Evolutionary conservation across 2,329 filamentous ascomycete genomes (phyloP).

Genomic region (Sporothrix luriei): DNA sequence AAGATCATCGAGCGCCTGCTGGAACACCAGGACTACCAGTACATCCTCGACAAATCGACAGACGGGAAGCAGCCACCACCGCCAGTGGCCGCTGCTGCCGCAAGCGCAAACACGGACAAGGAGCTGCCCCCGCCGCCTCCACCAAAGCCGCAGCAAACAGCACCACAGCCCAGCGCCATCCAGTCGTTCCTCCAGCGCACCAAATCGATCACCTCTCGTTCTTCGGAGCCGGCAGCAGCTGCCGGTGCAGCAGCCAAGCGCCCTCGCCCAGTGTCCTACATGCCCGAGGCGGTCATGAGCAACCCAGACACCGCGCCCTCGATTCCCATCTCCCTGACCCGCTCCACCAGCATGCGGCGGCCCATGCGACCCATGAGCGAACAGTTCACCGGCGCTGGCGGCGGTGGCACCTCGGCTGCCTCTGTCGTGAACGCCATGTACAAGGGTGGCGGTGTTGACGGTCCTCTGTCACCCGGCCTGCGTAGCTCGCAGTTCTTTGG

Average conservation of each 20-base stretch:
- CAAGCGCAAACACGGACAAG: slow-evolving; percentile 69
- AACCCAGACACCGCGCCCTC: slow-evolving; percentile 75
- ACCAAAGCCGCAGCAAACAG: slow-evolving; percentile 54
- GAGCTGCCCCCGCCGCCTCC: slow-evolving; percentile 76
- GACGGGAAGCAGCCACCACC: slow-evolving; percentile 57
- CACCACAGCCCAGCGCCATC: slow-evolving; percentile 60
- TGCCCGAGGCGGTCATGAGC: slow-evolving; percentile 51
- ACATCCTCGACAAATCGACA: slow-evolving; percentile 81
- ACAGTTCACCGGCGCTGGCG: slow-evolving; percentile 53
- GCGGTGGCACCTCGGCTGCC: slow-evolving; percentile 51
- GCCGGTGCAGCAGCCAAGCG: slow-evolving; percentile 43
- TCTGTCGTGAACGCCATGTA: slow-evolving; percentile 89
- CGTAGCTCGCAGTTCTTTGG: slow-evolving; percentile 66
- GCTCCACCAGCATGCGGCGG: slow-evolving; percentile 57
- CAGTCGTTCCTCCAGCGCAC: slow-evolving; percentile 62
- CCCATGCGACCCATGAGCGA: slow-evolving; percentile 61
- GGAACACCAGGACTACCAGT: slow-evolving; percentile 92
- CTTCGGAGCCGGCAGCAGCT: slow-evolving; percentile 31
- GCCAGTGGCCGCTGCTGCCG: slow-evolving; percentile 47
- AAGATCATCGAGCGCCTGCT: slow-evolving; percentile 96
- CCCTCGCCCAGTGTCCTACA: slow-evolving; percentile 60
- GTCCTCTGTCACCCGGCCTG: slow-evolving; percentile 62
- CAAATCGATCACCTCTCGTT: slow-evolving; percentile 60
- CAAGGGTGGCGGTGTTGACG: slow-evolving; percentile 63
- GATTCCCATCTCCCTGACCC: slow-evolving; percentile 67